Percentiles rank a stretch among this genome's conserved stretches.
Evolutionary conservation across 2,329 filamentous ascomycete genomes (phyloP).

Genomic region (Arthrobotrys iridis): DNA sequence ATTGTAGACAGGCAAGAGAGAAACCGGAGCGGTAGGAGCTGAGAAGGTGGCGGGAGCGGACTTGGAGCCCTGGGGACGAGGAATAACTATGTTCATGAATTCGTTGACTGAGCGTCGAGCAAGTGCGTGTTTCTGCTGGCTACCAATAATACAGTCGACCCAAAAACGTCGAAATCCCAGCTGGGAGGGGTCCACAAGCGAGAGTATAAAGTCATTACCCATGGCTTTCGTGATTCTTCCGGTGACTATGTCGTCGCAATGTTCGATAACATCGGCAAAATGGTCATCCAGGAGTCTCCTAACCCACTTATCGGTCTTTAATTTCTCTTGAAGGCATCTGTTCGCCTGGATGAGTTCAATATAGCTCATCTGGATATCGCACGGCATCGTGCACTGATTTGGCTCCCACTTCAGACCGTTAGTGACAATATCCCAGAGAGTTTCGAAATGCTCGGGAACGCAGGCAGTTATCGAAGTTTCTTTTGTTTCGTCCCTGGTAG

Average conservation of each 20-base stretch:
- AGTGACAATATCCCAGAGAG: constrained; percentile 1
- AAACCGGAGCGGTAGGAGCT: not conserved
- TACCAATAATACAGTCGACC: constrained; percentile 4
- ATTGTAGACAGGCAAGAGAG: not conserved
- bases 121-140: not conserved
- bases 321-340: not conserved
- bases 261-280: constrained; percentile 3
- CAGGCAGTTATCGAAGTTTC: not conserved
- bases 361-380: not conserved
- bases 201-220: constrained; percentile 1
- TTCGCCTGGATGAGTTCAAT: not conserved
- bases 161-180: not conserved
- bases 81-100: not conserved
- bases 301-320: not conserved
- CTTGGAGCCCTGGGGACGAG: not conserved
- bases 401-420: not conserved
- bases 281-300: not conserved
- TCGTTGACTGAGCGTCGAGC: not conserved
- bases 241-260: not conserved
- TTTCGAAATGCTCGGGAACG: not conserved
- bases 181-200: not conserved
- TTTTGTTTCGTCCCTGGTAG: not conserved
- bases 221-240: constrained; percentile 1
- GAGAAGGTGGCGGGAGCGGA: not conserved
- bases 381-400: not conserved